Percentiles rank a stretch among this genome's conserved stretches.
phyloP scores from a whole-genome alignment of 2,329 filamentous ascomycete species.

The Phoma sp. region DNA sequence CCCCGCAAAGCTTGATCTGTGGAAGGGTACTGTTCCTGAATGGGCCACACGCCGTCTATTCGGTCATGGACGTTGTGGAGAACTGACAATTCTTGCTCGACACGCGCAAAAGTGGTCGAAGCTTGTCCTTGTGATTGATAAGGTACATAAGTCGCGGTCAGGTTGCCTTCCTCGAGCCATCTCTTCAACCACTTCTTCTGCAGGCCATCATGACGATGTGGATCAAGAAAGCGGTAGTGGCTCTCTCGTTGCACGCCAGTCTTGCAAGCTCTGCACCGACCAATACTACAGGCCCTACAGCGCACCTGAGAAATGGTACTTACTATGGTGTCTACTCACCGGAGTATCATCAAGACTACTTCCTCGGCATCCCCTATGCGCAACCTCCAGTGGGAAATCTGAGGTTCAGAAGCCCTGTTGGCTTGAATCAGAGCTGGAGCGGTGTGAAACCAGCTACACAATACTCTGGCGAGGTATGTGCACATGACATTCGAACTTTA shows the following conservation, averaged over 20 bases:
- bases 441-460: constrained; percentile 48
- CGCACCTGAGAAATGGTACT: constrained; percentile 53
- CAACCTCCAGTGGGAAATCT: constrained; percentile 50
- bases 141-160: constrained; percentile 3
- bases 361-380: constrained; percentile 59
- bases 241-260: constrained; percentile 20
- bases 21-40: constrained; percentile 1
- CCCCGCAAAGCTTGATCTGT: constrained; percentile 12
- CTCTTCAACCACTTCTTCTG: constrained; percentile 46
- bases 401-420: constrained; percentile 58
- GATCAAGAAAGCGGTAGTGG: constrained; percentile 18
- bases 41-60: constrained; percentile 1
- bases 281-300: constrained; percentile 36
- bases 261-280: constrained; percentile 18
- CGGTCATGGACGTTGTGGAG: constrained; percentile 3
- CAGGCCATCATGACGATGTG: constrained; percentile 19
- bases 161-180: neutral
- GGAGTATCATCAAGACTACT: constrained; percentile 54
- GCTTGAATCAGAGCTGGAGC: constrained; percentile 53
- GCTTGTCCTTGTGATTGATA: neutral
- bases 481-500: neutral
- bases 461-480: constrained; percentile 31
- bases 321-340: constrained; percentile 47
- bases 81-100: constrained; percentile 6
- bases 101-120: neutral